phyloP scores from a whole-genome alignment of 352 stramenopile genomes.

The Pythium rhizo-oryzae region DNA sequence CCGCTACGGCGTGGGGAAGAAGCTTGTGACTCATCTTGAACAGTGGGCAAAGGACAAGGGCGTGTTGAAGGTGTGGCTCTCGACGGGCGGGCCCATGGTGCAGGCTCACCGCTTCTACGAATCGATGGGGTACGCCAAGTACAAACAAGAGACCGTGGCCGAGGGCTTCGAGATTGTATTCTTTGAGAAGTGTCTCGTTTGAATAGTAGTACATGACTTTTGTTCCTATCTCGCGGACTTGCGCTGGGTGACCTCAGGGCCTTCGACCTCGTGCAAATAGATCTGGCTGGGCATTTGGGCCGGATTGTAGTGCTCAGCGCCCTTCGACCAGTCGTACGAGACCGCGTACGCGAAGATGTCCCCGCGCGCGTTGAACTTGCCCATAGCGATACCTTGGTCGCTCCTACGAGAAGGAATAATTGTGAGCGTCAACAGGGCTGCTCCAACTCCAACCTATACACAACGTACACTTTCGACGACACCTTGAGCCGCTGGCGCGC shows the following conservation, averaged over 20 bases:
- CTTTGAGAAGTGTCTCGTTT: slow-evolving; percentile 21
- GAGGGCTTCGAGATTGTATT: slow-evolving; percentile 19
- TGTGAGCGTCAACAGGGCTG: neutral
- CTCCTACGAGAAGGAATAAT: slow-evolving; percentile 29
- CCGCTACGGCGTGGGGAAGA: slow-evolving; percentile 38
- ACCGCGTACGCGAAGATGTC: slow-evolving; percentile 96
- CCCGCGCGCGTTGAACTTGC: slow-evolving; percentile 93
- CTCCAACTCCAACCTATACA: neutral
- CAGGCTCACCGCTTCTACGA: slow-evolving; percentile 35
- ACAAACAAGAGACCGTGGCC: slow-evolving; percentile 2
- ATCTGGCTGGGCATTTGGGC: slow-evolving; percentile 88
- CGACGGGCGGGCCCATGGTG: slow-evolving; percentile 38
- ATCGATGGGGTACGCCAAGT: slow-evolving; percentile 26
- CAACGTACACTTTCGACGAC: slow-evolving; percentile 73
- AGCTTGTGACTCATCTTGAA: slow-evolving; percentile 43
- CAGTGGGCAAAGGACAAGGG: slow-evolving; percentile 34
- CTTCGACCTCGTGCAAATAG: slow-evolving; percentile 90
- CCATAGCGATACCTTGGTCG: slow-evolving; percentile 90
- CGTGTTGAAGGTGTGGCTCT: slow-evolving; percentile 42
- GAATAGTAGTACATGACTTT: no score
- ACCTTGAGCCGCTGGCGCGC: slow-evolving; percentile 96
- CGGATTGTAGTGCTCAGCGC: slow-evolving; percentile 89
- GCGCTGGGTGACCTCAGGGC: slow-evolving; percentile 96
- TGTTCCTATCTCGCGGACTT: slow-evolving; percentile 40
- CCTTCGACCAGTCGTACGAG: slow-evolving; percentile 98